Evolutionary conservation across 331 rosid species (phyloP).

Genomic region (Quercus tomentella): DNA sequence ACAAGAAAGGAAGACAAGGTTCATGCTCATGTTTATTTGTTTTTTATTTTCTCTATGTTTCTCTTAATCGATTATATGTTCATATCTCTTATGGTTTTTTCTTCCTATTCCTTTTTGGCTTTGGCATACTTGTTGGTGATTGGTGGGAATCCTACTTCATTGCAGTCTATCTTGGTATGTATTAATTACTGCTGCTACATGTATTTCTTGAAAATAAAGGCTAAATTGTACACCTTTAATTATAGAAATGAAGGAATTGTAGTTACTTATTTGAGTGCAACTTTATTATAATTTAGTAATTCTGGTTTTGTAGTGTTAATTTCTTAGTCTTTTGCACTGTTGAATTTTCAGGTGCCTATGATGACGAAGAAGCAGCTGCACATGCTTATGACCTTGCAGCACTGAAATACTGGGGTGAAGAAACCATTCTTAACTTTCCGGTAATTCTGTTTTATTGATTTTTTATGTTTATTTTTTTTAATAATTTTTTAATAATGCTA

Average conservation of each 20-base stretch:
- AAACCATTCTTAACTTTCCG: conserved; percentile 48
- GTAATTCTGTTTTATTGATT: conserved; percentile 9
- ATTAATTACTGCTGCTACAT: neutral
- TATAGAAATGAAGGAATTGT: too few relatives aligned
- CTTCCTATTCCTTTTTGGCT: neutral
- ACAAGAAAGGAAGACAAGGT: conserved; percentile 98
- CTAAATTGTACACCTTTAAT: too few relatives aligned
- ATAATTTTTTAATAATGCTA: neutral
- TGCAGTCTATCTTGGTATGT: conserved; percentile 48
- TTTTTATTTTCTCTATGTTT: neutral
- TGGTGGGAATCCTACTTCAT: neutral
- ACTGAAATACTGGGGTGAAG: conserved; percentile 40
- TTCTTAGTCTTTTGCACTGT: too few relatives aligned
- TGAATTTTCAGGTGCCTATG: conserved; percentile 32
- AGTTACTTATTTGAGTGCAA: too few relatives aligned
- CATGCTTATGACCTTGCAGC: conserved; percentile 53
- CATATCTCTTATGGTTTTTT: neutral
- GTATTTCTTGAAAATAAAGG: too few relatives aligned
- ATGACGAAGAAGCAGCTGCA: conserved; percentile 44
- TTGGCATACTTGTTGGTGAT: neutral
- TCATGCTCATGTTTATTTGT: neutral
- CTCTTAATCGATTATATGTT: neutral
- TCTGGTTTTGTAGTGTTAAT: too few relatives aligned
- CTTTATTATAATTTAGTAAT: neutral
- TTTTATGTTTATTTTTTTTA: neutral